Base-by-base conservation (phyloP, 1,139 yeast genomes). In the Eremothecium cymbalariae region DNA sequence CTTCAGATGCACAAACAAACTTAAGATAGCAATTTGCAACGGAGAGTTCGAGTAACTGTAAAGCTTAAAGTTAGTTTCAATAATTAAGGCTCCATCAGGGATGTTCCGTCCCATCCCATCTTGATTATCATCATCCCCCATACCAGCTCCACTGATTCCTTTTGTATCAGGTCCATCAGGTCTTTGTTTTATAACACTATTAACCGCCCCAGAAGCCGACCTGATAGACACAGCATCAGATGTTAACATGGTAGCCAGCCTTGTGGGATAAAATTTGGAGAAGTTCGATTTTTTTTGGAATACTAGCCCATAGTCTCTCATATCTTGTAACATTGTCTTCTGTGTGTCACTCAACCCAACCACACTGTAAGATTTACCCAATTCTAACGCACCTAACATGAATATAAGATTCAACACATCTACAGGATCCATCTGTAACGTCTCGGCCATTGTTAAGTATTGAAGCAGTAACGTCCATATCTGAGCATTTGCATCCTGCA, bases 1-100 rank as follows among this genome's bases (percentile, higher is more conserved):
- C 47, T 75, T 78, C 40, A 93, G 63, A 50, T 83, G 90, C 11
- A 85, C 94, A 61, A 90, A 90, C 29, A 90, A 59, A 51, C 86
- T 84, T 36, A 93, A 64, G 40, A 93, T 83, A 8, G 98, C 96
- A 44, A 90, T 88, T 59, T 93, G 97, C 40, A 90, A 66, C 2
- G 98, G 97, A 1, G 96, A 86, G 42, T 85, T 82, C 2, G 98
- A 88, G 55, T 90, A 90, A 26, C 98, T 94, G 51, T 90, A 90
- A 3, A 93, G 53, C 50, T 93, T 82, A 65, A 85, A 90, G 59
- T 90, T 90, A 0, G 99, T 90, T 57, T 90, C 99, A 28, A 93
- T 68, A 42, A 90, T 83, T 39, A 90, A 69, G 17, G 93, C 75
- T 1, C 95, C 94, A 23, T 54, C 56, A 8, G 51, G 55, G 5